Percentiles rank a stretch among this genome's conserved stretches.
These are phyloP conservation scores for Paramecium bursaria DNA, from an alignment of 73 alveolate species.

Conservation along the genomic window DNA sequence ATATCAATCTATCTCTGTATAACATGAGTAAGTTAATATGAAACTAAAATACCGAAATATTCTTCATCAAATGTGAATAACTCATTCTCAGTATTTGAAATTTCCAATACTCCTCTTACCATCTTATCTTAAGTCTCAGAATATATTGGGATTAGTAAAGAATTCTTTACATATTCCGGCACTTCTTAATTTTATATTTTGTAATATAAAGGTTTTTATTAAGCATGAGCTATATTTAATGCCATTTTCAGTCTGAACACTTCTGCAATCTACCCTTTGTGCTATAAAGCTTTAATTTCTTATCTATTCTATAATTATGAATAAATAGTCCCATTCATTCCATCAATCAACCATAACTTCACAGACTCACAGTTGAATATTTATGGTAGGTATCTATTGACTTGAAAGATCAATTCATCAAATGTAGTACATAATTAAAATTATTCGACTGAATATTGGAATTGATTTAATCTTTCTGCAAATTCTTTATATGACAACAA, in stretches of 20 bases:
- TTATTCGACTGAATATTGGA: slow-evolving; percentile 32
- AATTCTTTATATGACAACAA: slow-evolving; percentile 47
- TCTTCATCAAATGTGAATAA: slow-evolving; percentile 73
- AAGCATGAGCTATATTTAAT: slow-evolving; percentile 28
- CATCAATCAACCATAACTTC: slow-evolving; percentile 41
- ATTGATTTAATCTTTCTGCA: slow-evolving; percentile 40
- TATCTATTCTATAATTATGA: slow-evolving; percentile 35
- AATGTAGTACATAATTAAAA: neutral
- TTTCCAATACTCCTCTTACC: slow-evolving; percentile 55
- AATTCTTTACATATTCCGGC: slow-evolving; percentile 52
- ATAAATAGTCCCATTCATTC: slow-evolving; percentile 62
- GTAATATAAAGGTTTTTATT: slow-evolving; percentile 21
- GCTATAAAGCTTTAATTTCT: slow-evolving; percentile 34
- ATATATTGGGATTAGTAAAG: slow-evolving; percentile 21
- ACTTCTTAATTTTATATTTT: slow-evolving; percentile 2
- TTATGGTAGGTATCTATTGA: slow-evolving; percentile 43
- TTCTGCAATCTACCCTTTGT: slow-evolving; percentile 52
- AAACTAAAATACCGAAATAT: slow-evolving; percentile 62
- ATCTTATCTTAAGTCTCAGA: slow-evolving; percentile 27
- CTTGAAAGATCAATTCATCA: neutral
- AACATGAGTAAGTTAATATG: slow-evolving; percentile 27
- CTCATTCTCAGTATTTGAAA: slow-evolving; percentile 66
- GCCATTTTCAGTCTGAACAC: slow-evolving; percentile 39
- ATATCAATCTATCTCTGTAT: slow-evolving; percentile 41
- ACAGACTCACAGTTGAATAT: slow-evolving; percentile 45